Evolutionary conservation across 257 asterid genomes (phyloP).

Genomic region (Coffea eugenioides): DNA sequence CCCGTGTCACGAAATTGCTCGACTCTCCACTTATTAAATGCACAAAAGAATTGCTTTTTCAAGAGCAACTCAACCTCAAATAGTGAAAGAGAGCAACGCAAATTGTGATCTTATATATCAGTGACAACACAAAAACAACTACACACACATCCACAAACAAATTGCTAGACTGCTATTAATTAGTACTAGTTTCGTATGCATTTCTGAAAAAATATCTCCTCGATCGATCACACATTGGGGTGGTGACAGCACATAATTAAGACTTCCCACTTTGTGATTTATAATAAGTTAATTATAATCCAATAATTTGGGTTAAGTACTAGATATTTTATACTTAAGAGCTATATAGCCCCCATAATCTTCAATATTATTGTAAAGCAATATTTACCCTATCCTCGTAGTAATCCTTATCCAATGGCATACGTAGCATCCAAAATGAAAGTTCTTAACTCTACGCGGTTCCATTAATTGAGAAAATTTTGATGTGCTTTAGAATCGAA

Average conservation of each 20-base stretch:
- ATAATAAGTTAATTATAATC: not conserved
- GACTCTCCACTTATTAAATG: constrained; percentile 2
- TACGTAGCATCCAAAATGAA: not conserved
- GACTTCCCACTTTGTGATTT: not conserved
- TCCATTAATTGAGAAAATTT: not conserved
- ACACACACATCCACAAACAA: too few relatives aligned
- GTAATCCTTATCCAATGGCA: too few relatives aligned
- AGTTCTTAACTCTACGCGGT: not conserved
- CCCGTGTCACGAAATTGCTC: not conserved
- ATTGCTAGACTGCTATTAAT: not conserved
- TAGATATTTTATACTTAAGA: too few relatives aligned
- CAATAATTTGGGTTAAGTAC: not conserved
- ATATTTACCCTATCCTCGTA: not conserved
- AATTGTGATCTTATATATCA: not conserved
- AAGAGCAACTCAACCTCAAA: not conserved
- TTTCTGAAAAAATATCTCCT: constrained; percentile 3
- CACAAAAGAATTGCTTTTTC: not conserved
- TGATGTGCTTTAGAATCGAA: not conserved
- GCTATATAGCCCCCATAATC: too few relatives aligned
- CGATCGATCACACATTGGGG: not conserved
- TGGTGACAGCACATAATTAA: constrained; percentile 7
- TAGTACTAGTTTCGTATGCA: not conserved
- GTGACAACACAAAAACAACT: not conserved
- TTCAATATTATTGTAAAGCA: not conserved
- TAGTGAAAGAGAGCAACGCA: not conserved